Evolutionary conservation across 139 green algal species (phyloP).

Genomic region (Penium margaritaceum): DNA sequence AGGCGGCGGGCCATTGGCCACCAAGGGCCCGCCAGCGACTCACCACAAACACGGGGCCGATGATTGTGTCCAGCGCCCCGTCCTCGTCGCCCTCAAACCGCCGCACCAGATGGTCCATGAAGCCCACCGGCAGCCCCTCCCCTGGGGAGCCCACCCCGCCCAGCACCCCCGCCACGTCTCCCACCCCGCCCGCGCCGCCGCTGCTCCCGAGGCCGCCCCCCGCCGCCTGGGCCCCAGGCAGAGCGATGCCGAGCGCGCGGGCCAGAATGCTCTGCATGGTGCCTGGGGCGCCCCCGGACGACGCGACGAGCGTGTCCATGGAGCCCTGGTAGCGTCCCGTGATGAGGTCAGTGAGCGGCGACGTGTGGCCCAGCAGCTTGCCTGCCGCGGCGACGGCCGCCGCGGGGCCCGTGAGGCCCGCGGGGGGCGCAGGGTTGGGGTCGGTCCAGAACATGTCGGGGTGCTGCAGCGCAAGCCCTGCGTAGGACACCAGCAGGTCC

Average conservation of each 20-base stretch:
- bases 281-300: background rate
- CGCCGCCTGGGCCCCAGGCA: background rate
- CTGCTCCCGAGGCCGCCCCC: background rate
- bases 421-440: conserved; percentile 49
- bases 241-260: background rate
- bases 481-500: conserved; percentile 76
- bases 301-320: background rate
- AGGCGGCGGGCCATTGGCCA: too few species aligned
- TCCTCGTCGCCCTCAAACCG: conserved; percentile 65
- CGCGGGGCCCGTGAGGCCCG: background rate
- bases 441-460: conserved; percentile 72
- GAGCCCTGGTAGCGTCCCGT: background rate
- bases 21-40: too few species aligned
- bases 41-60: conserved; percentile 57
- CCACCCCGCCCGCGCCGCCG: background rate
- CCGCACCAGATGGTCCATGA: conserved; percentile 69
- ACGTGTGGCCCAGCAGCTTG: background rate
- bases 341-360: conserved; percentile 12
- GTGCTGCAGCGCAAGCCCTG: conserved; percentile 63
- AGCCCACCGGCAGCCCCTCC: conserved; percentile 60
- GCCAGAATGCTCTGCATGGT: background rate
- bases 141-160: conserved; percentile 1
- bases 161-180: background rate
- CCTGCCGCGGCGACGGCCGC: too few species aligned
- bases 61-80: conserved; percentile 60